These are phyloP conservation scores for Coemansia sp. DNA, from an alignment of 192 early-diverging fungal genomes.

Conservation along the genomic window DNA sequence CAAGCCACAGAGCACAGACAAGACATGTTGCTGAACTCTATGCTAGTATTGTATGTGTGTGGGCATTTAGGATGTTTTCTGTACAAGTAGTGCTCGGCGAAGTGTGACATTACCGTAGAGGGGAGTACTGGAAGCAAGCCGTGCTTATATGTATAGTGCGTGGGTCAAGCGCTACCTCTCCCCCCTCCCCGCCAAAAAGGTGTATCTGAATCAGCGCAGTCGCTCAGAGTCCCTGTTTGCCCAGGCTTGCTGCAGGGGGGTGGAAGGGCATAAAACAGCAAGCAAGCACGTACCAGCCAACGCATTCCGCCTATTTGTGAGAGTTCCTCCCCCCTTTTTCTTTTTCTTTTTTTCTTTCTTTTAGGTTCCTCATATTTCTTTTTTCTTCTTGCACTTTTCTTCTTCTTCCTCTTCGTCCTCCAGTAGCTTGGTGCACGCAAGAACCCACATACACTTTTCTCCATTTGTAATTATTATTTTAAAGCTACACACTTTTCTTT, in stretches of 20 bases:
- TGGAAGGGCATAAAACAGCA: neutral
- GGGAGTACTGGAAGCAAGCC: slow-evolving; percentile 9
- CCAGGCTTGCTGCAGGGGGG: slow-evolving; percentile 4
- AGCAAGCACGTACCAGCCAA: slow-evolving; percentile 5
- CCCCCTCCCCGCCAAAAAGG: neutral
- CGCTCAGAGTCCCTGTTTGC: slow-evolving; percentile 1
- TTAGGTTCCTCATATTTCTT: slow-evolving; percentile 11
- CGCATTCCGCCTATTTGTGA: neutral
- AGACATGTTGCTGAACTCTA: slow-evolving; percentile 4
- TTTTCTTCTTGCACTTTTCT: neutral
- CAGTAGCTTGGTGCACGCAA: slow-evolving; percentile 8
- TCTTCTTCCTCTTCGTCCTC: neutral
- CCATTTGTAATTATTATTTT: slow-evolving; percentile 19
- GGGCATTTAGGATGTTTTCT: neutral
- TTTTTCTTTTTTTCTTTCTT: slow-evolving; percentile 8
- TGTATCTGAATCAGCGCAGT: slow-evolving; percentile 6
- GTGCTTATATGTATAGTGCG: slow-evolving; percentile 1
- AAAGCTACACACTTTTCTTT: slow-evolving; percentile 5
- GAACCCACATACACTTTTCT: slow-evolving; percentile 5
- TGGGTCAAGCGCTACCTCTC: slow-evolving; percentile 4
- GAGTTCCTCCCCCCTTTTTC: neutral
- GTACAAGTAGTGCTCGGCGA: neutral
- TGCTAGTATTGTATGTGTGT: slow-evolving; percentile 2
- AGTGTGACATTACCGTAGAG: slow-evolving; percentile 1
- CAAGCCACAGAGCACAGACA: neutral